Percentiles rank a stretch among this genome's conserved stretches.
These are phyloP conservation scores for Akanthomyces dipterigenus DNA, from an alignment of 2,329 filamentous ascomycete species.

Conservation along the genomic window DNA sequence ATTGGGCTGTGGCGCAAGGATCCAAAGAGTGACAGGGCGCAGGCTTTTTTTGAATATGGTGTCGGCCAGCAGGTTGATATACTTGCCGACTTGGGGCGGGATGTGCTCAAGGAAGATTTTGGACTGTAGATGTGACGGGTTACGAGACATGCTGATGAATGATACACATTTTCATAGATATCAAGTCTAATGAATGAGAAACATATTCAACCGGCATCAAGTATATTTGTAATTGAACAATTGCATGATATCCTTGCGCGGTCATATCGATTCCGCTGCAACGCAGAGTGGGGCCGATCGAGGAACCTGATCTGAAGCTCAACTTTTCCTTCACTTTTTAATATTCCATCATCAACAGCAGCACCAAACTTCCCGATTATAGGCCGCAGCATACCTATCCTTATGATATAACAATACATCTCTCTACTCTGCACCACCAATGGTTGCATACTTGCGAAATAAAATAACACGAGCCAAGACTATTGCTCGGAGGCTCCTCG, in stretches of 20 bases:
- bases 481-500: slow-evolving; percentile 14
- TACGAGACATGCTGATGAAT: not conserved
- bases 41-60: slow-evolving; percentile 42
- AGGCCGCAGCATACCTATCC: not conserved
- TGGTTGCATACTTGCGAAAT: slow-evolving; percentile 15
- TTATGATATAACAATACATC: not conserved
- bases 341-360: not conserved
- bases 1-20: slow-evolving; percentile 38
- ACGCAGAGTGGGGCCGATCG: not conserved
- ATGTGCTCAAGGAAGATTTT: slow-evolving; percentile 10
- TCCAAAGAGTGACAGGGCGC: slow-evolving; percentile 31
- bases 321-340: not conserved
- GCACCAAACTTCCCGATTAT: not conserved
- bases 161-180: not conserved
- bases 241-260: not conserved
- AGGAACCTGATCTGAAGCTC: not conserved
- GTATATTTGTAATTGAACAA: not conserved
- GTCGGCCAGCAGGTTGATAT: slow-evolving; percentile 41
- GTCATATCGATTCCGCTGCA: not conserved
- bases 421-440: not conserved
- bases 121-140: not conserved
- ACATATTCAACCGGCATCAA: not conserved
- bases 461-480: slow-evolving; percentile 16
- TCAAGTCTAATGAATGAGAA: not conserved
- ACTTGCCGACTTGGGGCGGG: slow-evolving; percentile 39